Percentiles rank a stretch among this genome's conserved stretches.
phyloP scores from a whole-genome alignment of 257 asterid genomes.

The Solanum tarijense region DNA sequence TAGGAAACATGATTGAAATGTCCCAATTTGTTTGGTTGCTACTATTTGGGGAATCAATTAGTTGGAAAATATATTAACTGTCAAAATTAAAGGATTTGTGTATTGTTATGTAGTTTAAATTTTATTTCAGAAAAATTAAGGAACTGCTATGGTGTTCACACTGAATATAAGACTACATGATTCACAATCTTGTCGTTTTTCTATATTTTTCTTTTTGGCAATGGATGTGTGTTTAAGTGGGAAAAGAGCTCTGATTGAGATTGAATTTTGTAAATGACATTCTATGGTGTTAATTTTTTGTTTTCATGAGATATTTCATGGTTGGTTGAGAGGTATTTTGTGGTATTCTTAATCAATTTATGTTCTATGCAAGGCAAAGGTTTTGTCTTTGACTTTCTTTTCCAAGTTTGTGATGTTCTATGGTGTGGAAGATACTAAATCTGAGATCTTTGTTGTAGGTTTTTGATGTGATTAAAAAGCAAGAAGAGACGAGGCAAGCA shows the following conservation, averaged over 20 bases:
- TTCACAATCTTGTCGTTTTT: not conserved
- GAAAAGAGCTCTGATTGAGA: not conserved
- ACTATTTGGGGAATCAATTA: not conserved
- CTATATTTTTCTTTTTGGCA: not conserved
- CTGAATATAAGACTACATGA: not conserved
- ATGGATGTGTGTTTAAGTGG: not conserved
- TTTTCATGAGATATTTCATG: not conserved
- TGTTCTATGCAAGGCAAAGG: not conserved
- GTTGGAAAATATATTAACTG: not conserved
- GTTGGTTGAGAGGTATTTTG: not conserved
- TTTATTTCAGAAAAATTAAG: not conserved
- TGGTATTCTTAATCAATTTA: not conserved
- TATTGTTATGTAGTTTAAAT: not conserved
- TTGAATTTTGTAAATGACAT: not conserved
- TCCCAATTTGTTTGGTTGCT: not conserved
- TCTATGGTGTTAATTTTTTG: not conserved
- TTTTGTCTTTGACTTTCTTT: not conserved
- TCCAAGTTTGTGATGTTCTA: not conserved
- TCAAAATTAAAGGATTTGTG: not conserved
- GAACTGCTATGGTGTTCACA: not conserved
- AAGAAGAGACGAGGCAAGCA: conserved; percentile 59
- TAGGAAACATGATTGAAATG: not conserved
- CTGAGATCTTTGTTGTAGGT: conserved; percentile 23
- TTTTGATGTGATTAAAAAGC: conserved; percentile 54
- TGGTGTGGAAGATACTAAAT: not conserved